These are phyloP conservation scores for Aspergillus hancockii DNA, from an alignment of 495 filamentous ascomycete species.

Conservation along the genomic window DNA sequence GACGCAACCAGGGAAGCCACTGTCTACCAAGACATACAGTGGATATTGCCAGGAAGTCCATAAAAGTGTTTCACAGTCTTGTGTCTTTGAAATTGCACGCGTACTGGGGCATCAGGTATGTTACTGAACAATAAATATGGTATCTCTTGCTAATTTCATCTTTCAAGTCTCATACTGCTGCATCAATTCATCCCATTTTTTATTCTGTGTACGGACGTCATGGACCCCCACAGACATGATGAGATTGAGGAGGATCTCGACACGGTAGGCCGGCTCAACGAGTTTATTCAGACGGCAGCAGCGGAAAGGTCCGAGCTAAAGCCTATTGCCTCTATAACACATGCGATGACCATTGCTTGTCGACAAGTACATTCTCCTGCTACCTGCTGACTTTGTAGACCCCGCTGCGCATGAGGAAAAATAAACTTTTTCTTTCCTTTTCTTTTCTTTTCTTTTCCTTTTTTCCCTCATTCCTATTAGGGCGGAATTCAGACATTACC, in stretches of 20 bases:
- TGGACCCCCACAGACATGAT: constrained; percentile 6
- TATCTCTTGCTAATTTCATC: neutral
- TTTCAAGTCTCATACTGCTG: constrained; percentile 16
- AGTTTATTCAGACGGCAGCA: constrained; percentile 10
- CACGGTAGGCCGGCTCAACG: constrained; percentile 11
- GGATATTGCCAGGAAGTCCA: constrained; percentile 8
- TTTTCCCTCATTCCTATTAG: too few species aligned
- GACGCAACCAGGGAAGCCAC: constrained; percentile 6
- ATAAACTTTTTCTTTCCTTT: too few species aligned
- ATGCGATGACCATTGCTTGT: constrained; percentile 10
- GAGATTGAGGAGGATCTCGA: constrained; percentile 11
- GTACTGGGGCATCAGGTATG: constrained; percentile 16
- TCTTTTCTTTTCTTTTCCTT: too few species aligned
- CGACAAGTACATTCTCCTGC: neutral
- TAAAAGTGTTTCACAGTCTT: constrained; percentile 7
- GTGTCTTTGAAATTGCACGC: neutral
- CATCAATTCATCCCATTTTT: constrained; percentile 22
- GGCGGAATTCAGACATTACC: too few species aligned
- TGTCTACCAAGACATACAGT: constrained; percentile 6
- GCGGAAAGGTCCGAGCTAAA: constrained; percentile 12
- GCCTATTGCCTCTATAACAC: constrained; percentile 13
- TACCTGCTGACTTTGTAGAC: neutral
- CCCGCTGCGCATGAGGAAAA: too few species aligned
- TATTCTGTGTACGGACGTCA: constrained; percentile 13
- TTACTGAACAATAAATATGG: neutral